A percentile compares a stretch with the other conserved stretches of the same genome.
These are phyloP conservation scores for Agrocybe praecox DNA, from an alignment of 768 basidiomycete species.

Conservation along the genomic window DNA sequence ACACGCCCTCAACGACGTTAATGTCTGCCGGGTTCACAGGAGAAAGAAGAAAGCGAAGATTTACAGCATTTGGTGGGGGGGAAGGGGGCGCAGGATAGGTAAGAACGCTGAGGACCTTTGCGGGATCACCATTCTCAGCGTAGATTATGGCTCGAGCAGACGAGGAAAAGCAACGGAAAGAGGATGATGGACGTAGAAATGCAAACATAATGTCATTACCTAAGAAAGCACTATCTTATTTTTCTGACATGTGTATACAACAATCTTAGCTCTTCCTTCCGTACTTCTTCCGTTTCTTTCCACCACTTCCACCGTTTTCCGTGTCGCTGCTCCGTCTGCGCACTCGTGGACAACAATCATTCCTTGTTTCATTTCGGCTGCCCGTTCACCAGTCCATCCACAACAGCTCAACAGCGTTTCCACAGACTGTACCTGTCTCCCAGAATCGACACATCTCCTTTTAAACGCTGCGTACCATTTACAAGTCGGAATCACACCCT, in stretches of 20 bases:
- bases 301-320: slow-evolving; percentile 10
- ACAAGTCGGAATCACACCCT: slow-evolving; percentile 10
- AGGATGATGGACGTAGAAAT: slow-evolving; percentile 15
- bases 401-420: slow-evolving; percentile 51
- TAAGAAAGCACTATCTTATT: neutral
- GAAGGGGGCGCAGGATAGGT: slow-evolving; percentile 52
- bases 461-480: slow-evolving; percentile 29
- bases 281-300: neutral
- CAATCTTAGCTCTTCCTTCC: slow-evolving; percentile 50
- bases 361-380: slow-evolving; percentile 24
- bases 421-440: slow-evolving; percentile 41
- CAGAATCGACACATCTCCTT: slow-evolving; percentile 16
- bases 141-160: slow-evolving; percentile 66
- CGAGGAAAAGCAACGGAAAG: slow-evolving; percentile 30
- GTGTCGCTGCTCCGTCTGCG: slow-evolving; percentile 9
- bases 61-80: slow-evolving; percentile 59
- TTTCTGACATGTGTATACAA: slow-evolving; percentile 23
- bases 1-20: slow-evolving; percentile 83
- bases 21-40: slow-evolving; percentile 85
- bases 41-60: slow-evolving; percentile 67
- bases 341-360: slow-evolving; percentile 39
- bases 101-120: slow-evolving; percentile 55
- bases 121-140: slow-evolving; percentile 58
- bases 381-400: slow-evolving; percentile 36
- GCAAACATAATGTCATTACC: slow-evolving; percentile 16